Base-by-base conservation (phyloP, 2,329 filamentous ascomycete species). In the Leptographium radiaticola region DNA sequence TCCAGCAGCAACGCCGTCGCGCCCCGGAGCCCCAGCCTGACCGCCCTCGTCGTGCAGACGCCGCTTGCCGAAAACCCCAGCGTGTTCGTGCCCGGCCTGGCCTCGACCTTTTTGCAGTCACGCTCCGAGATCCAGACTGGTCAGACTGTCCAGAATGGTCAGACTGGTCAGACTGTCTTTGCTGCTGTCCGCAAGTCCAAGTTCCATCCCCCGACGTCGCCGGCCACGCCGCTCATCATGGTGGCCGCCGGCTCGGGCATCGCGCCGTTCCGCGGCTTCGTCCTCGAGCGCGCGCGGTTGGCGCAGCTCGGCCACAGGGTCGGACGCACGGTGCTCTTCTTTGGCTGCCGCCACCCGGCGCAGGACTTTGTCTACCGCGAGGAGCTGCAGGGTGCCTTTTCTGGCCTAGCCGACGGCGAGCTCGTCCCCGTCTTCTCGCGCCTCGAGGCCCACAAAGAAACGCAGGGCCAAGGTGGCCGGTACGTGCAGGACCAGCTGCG, bases 281-380 rank as follows among this genome's bases (percentile, higher is more conserved):
- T 61, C 20, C 55, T 67, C 18, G 70, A 73, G 53, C 66, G 70
- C 0, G 64, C 64, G 12, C 61, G 64, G 11, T 57, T 68, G 6
- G 58, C 60, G 15, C 60, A 61, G 18, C 61, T 68, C 33, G 67
- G 67, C 1, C 63, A 62, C 7, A 60, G 63, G 4, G 58, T 68
- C 8, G 69, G 68, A 0, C 49, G 56, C 10, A 68, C 65, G 58
- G 53, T 68, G 15, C 63, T 71, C 0, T 69, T 71, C 59, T 70
- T 66, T 49, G 69, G 69, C 12, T 70, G 69, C 1, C 59, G 69
- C 2, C 59, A 59, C 4, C 57, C 60, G 0, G 49, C 62, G 0
- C 61, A 68, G 48, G 67, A 70, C 43, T 47, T 34, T 33, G 8
- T 52, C n/a, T 52, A 52, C n/a, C 39, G 42, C 15, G 38, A 45